Evolutionary conservation across 345 rosid species (phyloP).

Genomic region (Schrenkiella parvula): DNA sequence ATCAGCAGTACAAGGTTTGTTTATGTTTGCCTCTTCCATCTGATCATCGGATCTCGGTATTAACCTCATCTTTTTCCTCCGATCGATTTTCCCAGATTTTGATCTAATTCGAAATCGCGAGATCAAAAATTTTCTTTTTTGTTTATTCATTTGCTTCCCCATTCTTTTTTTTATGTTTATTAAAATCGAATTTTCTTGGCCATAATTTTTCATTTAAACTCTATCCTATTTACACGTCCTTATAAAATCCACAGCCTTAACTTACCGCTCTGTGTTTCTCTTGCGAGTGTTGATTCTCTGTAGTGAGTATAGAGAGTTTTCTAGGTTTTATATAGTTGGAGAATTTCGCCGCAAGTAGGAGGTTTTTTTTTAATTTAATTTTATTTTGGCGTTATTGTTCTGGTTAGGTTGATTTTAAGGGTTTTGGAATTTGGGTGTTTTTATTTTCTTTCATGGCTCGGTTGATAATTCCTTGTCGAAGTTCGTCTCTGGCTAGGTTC

Average conservation of each 20-base stretch:
- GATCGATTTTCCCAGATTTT: not conserved
- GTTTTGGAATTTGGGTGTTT: not conserved
- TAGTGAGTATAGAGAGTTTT: not conserved
- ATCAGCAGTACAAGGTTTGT: constrained; percentile 8
- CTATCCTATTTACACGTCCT: constrained; percentile 6
- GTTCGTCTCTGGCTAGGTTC: constrained; percentile 63
- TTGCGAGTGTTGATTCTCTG: constrained; percentile 9
- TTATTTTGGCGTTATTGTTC: not conserved
- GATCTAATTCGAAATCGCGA: not conserved
- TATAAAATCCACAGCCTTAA: constrained; percentile 27
- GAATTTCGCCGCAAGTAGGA: not conserved
- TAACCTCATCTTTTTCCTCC: constrained; percentile 9
- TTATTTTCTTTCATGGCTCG: constrained; percentile 51
- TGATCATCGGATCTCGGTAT: constrained; percentile 29
- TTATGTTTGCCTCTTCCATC: not conserved
- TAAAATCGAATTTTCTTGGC: constrained; percentile 17
- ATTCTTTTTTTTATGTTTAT: not conserved
- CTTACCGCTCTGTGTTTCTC: not conserved
- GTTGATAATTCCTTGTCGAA: constrained; percentile 74
- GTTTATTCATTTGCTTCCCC: not conserved
- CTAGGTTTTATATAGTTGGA: constrained; percentile 17
- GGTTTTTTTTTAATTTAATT: not conserved
- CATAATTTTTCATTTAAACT: constrained; percentile 22
- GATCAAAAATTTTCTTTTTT: not conserved
- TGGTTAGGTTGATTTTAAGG: constrained; percentile 3